A percentile compares a stretch with the other conserved stretches of the same genome.
Conservation (phyloP, 1,139 yeast genomes). For the Suhomyces maxii region DNA sequence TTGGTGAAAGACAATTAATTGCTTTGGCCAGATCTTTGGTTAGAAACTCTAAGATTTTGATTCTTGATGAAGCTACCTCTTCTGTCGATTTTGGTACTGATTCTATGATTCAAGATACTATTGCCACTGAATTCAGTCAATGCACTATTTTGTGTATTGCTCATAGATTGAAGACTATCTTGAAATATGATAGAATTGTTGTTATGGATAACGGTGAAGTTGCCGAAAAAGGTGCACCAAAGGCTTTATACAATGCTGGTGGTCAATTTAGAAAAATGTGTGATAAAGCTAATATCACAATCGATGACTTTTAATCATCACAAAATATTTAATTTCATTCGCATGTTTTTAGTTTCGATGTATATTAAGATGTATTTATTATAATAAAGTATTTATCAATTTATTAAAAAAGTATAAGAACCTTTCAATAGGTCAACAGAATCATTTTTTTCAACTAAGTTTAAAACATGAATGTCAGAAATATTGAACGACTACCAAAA, state of each 20-base stretch:
- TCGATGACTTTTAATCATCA: conserved; percentile 19
- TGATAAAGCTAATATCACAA: conserved; percentile 24
- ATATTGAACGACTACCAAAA: too few relatives aligned
- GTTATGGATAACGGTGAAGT: conserved; percentile 55
- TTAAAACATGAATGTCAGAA: too few relatives aligned
- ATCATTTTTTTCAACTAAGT: too few relatives aligned
- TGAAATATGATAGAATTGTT: conserved; percentile 51
- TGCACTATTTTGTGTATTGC: conserved; percentile 59
- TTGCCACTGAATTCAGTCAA: conserved; percentile 41
- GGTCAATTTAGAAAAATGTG: conserved; percentile 26
- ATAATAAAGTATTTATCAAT: not conserved
- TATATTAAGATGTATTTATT: conserved; percentile 4
- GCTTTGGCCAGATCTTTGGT: conserved; percentile 57
- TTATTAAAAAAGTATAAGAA: too few relatives aligned
- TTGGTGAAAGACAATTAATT: conserved; percentile 56
- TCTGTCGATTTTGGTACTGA: conserved; percentile 60
- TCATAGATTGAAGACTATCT: conserved; percentile 53
- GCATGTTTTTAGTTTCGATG: conserved; percentile 1
- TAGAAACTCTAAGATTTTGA: conserved; percentile 48
- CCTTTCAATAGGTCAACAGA: too few relatives aligned
- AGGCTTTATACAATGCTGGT: conserved; percentile 33
- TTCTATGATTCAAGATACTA: conserved; percentile 49
- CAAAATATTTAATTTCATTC: not conserved
- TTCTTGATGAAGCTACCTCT: conserved; percentile 58
- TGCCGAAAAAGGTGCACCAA: conserved; percentile 51